A percentile compares a stretch with the other conserved stretches of the same genome.
phyloP scores from a whole-genome alignment of 2,329 filamentous ascomycete species.

The Aspergillus aculeatus region DNA sequence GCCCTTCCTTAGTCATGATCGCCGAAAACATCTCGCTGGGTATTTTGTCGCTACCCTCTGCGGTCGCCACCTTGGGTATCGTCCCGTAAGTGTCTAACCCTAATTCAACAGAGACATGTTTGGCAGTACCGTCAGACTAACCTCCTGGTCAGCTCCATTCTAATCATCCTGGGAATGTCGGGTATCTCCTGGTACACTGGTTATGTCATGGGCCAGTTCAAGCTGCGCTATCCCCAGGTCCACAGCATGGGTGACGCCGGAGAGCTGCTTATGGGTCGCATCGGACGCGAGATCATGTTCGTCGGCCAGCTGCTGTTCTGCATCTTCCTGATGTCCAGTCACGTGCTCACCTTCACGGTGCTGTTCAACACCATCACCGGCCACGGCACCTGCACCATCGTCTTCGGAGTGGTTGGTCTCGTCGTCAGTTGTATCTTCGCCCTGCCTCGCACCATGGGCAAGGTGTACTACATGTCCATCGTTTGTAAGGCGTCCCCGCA shows the following conservation, averaged over 20 bases:
- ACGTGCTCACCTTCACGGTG: slow-evolving; percentile 67
- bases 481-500: slow-evolving; percentile 43
- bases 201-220: slow-evolving; percentile 60
- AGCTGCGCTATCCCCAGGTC: slow-evolving; percentile 56
- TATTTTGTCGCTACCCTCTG: slow-evolving; percentile 56
- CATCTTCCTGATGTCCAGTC: slow-evolving; percentile 67
- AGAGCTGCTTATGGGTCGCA: slow-evolving; percentile 58
- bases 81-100: slow-evolving; percentile 44
- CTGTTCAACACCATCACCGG: slow-evolving; percentile 64
- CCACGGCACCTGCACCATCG: slow-evolving; percentile 61
- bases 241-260: slow-evolving; percentile 68
- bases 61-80: slow-evolving; percentile 54
- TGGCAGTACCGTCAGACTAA: background rate
- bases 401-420: slow-evolving; percentile 60
- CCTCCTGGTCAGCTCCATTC: slow-evolving; percentile 41
- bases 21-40: slow-evolving; percentile 60
- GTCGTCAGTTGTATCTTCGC: slow-evolving; percentile 59
- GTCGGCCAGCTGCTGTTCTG: slow-evolving; percentile 62
- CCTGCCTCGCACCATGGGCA: slow-evolving; percentile 61
- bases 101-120: background rate
- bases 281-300: slow-evolving; percentile 63
- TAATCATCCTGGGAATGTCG: slow-evolving; percentile 55
- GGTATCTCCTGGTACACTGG: slow-evolving; percentile 59
- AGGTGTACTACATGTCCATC: slow-evolving; percentile 61
- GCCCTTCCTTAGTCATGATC: slow-evolving; percentile 49